Base-by-base conservation (phyloP, 768 basidiomycete species). In the Obba rivulosa region DNA sequence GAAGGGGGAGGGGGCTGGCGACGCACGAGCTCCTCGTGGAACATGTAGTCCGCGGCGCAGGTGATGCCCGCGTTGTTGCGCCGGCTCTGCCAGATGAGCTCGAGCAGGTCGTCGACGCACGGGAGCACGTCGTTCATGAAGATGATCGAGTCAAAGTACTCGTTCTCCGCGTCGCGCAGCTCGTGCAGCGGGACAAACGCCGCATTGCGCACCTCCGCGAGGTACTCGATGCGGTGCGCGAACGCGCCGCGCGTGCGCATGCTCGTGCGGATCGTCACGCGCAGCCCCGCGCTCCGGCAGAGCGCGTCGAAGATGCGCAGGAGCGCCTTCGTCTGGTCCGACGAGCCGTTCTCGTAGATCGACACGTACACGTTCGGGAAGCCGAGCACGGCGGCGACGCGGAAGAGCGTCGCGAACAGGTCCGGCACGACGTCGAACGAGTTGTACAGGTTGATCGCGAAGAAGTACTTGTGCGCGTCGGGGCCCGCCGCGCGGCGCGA, bases 111-210 rank as follows among this genome's bases (percentile, higher is more conserved):
- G 66, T 99, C 96, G 34, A 96, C 83, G 67, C 96, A 99, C 18
- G 96, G 96, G 9, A 99, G 74, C 68, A 99, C 86, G 67, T 99
- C 96, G 78, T 99, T 99, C 93, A 98, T 98, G 77, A 99, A 99
- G 51, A 98, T 74, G 71, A 99, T 89, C 34, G 86, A 81, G 70
- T 99, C 95, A 57, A 98, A 99, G 58, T 90, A 85, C 69, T 98
- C 95, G 63, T 87, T 87, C 63, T 93, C 84, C 21, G 85, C 71
- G 63, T 96, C 94, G 35, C 96, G 78, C 34, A 96, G 78, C 61
- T 98, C 96, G 69, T 95, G 88, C 20, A 98, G 73, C 1, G 96
- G 96, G 2, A 89, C 92, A 65, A 99, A 89, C 13, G 96, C 96
- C 22, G 92, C 86, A 66, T 99, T 98, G 51, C 96, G 88, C n/a